Evolutionary conservation across 495 filamentous ascomycete species (phyloP).

Genomic region (Aspergillus nanangensis): DNA sequence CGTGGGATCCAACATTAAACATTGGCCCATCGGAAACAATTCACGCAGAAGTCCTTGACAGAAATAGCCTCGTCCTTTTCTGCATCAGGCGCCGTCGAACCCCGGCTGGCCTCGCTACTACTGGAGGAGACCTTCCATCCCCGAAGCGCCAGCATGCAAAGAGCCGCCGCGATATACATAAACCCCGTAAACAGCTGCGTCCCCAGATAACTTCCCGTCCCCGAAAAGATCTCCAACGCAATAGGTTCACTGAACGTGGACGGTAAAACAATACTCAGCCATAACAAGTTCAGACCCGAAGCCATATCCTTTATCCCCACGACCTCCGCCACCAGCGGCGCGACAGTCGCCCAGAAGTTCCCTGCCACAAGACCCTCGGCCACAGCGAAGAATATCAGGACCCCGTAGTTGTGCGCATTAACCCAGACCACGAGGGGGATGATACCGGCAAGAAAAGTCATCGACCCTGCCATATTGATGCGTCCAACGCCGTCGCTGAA

Average conservation of each 20-base stretch:
- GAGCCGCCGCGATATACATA: slow-evolving; percentile 55
- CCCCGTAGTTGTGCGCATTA: slow-evolving; percentile 53
- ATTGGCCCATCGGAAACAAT: no score
- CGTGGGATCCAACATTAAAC: no score
- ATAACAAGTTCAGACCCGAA: slow-evolving; percentile 56
- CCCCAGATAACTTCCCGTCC: slow-evolving; percentile 45
- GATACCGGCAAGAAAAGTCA: no score
- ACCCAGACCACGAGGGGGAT: slow-evolving; percentile 69
- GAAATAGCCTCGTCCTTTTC: no score
- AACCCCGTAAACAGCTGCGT: slow-evolving; percentile 60
- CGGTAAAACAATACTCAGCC: slow-evolving; percentile 61
- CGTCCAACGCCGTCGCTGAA: slow-evolving; percentile 62
- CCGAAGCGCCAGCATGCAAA: slow-evolving; percentile 48
- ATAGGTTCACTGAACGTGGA: slow-evolving; percentile 67
- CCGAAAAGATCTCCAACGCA: slow-evolving; percentile 53
- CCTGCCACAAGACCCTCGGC: slow-evolving; percentile 60
- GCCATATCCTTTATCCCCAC: slow-evolving; percentile 59
- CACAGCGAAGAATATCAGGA: slow-evolving; percentile 62
- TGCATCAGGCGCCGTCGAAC: no score
- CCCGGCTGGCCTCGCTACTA: no score
- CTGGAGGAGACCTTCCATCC: slow-evolving; percentile 13
- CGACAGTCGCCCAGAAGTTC: slow-evolving; percentile 64
- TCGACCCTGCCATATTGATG: slow-evolving; percentile 67
- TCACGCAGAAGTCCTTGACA: no score
- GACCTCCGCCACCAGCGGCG: slow-evolving; percentile 64